phyloP scores from a whole-genome alignment of 306 rosid genomes.

The Albizia julibrissin region DNA sequence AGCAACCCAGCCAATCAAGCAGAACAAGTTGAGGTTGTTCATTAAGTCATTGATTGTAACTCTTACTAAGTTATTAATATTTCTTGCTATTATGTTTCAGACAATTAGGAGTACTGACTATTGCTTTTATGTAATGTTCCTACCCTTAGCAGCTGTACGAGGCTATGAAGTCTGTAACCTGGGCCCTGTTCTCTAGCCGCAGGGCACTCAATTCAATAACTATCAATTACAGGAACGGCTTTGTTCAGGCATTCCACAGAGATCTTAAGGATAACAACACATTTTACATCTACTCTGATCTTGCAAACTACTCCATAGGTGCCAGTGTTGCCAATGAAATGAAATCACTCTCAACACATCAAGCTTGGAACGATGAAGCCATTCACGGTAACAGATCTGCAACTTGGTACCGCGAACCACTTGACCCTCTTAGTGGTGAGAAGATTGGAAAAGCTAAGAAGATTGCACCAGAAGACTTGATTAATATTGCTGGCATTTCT shows the following conservation, averaged over 20 bases:
- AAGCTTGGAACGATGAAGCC: slow-evolving; percentile 64
- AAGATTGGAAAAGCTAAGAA: slow-evolving; percentile 85
- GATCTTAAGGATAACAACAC: slow-evolving; percentile 85
- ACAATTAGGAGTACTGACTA: slow-evolving; percentile 18
- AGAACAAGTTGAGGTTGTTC: slow-evolving; percentile 89
- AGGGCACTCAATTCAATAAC: slow-evolving; percentile 94
- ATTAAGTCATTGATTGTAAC: slow-evolving; percentile 4
- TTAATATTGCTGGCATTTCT: slow-evolving; percentile 83
- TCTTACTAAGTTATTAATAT: not conserved
- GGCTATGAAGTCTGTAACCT: slow-evolving; percentile 83
- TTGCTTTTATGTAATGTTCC: slow-evolving; percentile 23
- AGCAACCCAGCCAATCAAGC: slow-evolving; percentile 81
- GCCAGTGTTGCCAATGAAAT: slow-evolving; percentile 38
- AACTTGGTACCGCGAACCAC: slow-evolving; percentile 90
- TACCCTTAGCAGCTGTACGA: slow-evolving; percentile 79
- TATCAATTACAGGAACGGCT: slow-evolving; percentile 85
- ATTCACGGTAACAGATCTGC: slow-evolving; percentile 81
- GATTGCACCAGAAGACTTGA: slow-evolving; percentile 87
- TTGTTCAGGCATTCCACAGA: slow-evolving; percentile 96
- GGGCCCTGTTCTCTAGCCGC: slow-evolving; percentile 88
- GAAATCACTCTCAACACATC: slow-evolving; percentile 46
- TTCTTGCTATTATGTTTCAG: not conserved
- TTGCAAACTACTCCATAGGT: slow-evolving; percentile 81
- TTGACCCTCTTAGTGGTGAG: slow-evolving; percentile 82
- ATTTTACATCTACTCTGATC: slow-evolving; percentile 87